Percentiles rank a stretch among this genome's conserved stretches.
Conservation (phyloP, 768 basidiomycete species). For the Agrocybe pediades region DNA sequence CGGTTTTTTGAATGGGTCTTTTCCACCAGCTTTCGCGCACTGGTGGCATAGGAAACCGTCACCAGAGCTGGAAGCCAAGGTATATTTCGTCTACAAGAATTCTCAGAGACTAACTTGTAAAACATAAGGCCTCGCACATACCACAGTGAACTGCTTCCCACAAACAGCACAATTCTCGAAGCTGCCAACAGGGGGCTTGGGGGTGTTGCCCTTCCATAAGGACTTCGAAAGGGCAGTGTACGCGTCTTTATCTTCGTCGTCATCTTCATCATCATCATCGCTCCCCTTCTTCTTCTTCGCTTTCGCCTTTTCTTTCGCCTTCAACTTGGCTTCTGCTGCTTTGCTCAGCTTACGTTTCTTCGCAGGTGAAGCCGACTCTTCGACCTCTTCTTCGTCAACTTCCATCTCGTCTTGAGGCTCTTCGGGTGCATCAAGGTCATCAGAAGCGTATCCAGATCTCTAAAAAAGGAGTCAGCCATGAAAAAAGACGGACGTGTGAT, state of each 20-base stretch:
- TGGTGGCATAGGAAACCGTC: slow-evolving; percentile 83
- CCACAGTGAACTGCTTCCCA: slow-evolving; percentile 84
- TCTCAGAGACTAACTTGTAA: neutral
- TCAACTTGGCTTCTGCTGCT: slow-evolving; percentile 41
- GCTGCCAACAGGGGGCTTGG: slow-evolving; percentile 73
- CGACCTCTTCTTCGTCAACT: slow-evolving; percentile 21
- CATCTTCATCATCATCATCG: slow-evolving; percentile 45
- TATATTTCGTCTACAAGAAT: slow-evolving; percentile 76
- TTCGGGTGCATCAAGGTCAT: slow-evolving; percentile 70
- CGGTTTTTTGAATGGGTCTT: slow-evolving; percentile 87
- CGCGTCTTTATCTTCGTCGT: slow-evolving; percentile 66
- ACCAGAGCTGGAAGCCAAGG: slow-evolving; percentile 67
- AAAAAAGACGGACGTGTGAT: neutral
- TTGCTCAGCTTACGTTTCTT: slow-evolving; percentile 64
- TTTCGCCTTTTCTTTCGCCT: slow-evolving; percentile 45
- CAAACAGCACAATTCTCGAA: slow-evolving; percentile 84
- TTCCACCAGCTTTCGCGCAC: slow-evolving; percentile 78
- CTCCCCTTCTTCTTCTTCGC: slow-evolving; percentile 44
- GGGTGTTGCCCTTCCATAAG: slow-evolving; percentile 34
- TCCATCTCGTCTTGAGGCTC: slow-evolving; percentile 18
- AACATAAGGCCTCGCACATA: slow-evolving; percentile 36
- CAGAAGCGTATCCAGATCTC: slow-evolving; percentile 63
- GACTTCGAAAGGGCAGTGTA: slow-evolving; percentile 66
- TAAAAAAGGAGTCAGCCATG: slow-evolving; percentile 10
- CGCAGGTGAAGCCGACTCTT: slow-evolving; percentile 29